Evolutionary conservation across 352 stramenopile species (phyloP).

Genomic region (Aphanomyces cochlioides): DNA sequence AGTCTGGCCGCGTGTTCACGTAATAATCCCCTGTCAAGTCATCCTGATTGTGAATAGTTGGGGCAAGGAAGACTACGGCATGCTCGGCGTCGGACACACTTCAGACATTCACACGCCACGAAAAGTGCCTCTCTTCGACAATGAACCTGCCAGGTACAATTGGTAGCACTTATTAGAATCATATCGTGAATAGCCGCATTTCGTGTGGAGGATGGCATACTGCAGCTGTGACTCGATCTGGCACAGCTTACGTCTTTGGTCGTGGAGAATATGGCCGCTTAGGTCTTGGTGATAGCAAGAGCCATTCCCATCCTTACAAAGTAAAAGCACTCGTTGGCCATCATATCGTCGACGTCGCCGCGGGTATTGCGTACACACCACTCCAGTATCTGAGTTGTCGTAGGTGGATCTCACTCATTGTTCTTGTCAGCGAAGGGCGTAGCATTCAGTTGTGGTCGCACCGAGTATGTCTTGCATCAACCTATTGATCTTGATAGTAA

Average conservation of each 20-base stretch:
- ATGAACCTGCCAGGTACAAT: conserved; percentile 56
- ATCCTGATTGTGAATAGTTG: conserved; percentile 34
- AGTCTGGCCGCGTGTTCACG: conserved; percentile 59
- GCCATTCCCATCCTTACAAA: conserved; percentile 35
- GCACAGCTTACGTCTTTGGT: conserved; percentile 71
- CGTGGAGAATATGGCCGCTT: conserved; percentile 79
- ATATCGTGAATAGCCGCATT: conserved; percentile 44
- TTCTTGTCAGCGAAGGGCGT: conserved; percentile 83
- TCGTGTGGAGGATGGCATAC: conserved; percentile 84
- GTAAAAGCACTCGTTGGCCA: conserved; percentile 59
- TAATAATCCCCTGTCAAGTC: background rate
- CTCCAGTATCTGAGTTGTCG: conserved; percentile 3
- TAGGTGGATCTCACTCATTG: conserved; percentile 72
- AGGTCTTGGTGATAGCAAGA: conserved; percentile 77
- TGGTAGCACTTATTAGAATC: background rate
- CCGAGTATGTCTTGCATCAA: conserved; percentile 60
- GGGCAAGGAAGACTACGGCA: conserved; percentile 85
- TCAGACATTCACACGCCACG: conserved; percentile 60
- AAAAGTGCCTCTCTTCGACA: conserved; percentile 62
- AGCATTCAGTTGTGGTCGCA: conserved; percentile 73
- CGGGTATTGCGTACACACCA: conserved; percentile 30
- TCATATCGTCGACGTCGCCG: conserved; percentile 64
- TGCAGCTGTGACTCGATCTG: conserved; percentile 65
- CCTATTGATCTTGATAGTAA: background rate
- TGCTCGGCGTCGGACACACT: conserved; percentile 76